These are phyloP conservation scores for Globisporangium mamillatum DNA, from an alignment of 352 stramenopile species.

Conservation along the genomic window DNA sequence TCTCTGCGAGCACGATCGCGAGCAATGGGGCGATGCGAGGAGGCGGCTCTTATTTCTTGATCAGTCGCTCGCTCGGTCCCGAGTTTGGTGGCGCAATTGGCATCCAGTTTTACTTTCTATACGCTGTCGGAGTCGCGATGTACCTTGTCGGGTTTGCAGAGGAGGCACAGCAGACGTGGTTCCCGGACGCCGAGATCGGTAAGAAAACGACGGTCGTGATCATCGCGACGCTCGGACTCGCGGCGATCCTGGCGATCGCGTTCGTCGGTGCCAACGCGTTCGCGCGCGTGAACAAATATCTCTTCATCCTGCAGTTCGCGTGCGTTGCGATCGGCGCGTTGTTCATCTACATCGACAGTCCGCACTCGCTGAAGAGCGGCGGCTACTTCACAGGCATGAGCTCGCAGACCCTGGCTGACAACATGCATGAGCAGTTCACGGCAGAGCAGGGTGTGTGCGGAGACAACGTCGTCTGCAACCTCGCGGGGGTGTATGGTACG, in stretches of 20 bases:
- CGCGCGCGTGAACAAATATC: conserved; percentile 70
- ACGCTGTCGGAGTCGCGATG: conserved; percentile 66
- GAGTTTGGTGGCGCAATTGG: conserved; percentile 89
- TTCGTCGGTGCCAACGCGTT: conserved; percentile 71
- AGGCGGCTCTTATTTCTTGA: conserved; percentile 62
- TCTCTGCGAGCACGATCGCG: conserved; percentile 79
- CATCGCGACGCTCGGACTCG: conserved; percentile 42
- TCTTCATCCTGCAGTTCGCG: conserved; percentile 66
- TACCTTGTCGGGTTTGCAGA: conserved; percentile 82
- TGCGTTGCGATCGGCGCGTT: conserved; percentile 59
- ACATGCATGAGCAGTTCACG: conserved; percentile 45
- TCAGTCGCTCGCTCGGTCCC: conserved; percentile 65
- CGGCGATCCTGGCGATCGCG: conserved; percentile 48
- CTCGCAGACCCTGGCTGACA: conserved; percentile 38
- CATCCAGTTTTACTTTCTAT: conserved; percentile 88
- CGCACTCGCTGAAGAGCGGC: conserved; percentile 40
- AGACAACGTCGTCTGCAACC: conserved; percentile 30
- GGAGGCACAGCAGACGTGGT: conserved; percentile 55
- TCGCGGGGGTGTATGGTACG: conserved; percentile 50
- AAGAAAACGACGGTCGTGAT: conserved; percentile 47
- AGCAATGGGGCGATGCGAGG: conserved; percentile 85
- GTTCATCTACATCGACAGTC: conserved; percentile 34
- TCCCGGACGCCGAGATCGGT: conserved; percentile 31
- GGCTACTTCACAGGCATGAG: conserved; percentile 50
- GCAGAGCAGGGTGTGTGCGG: conserved; percentile 35